These are phyloP conservation scores for Cicer judaicum DNA, from an alignment of 306 rosid species.

Conservation along the genomic window DNA sequence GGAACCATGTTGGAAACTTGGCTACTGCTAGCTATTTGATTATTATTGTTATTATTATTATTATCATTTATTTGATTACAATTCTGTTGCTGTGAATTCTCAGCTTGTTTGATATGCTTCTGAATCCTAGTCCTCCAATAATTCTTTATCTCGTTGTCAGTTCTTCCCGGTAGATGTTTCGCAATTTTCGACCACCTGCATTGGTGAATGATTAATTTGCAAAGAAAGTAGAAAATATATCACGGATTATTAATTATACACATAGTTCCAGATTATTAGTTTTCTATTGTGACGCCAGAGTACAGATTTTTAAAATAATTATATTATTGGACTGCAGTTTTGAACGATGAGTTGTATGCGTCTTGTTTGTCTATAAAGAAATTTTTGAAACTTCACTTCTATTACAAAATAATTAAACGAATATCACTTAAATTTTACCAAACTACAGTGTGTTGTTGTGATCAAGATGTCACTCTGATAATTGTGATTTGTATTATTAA, in stretches of 20 bases:
- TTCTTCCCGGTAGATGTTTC: constrained; percentile 69
- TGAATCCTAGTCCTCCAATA: constrained; percentile 94
- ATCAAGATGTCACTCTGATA: too few species aligned
- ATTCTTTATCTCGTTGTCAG: constrained; percentile 67
- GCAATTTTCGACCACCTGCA: constrained; percentile 95
- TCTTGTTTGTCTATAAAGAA: not conserved
- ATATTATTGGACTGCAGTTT: too few species aligned
- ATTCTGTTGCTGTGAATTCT: constrained; percentile 39
- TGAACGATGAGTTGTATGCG: too few species aligned
- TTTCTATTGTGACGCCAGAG: too few species aligned
- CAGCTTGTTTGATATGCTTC: constrained; percentile 79
- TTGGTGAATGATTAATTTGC: constrained; percentile 32
- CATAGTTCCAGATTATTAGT: too few species aligned
- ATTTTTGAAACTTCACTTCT: not conserved
- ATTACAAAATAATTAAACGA: too few species aligned
- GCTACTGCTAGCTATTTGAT: constrained; percentile 13
- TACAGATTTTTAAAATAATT: too few species aligned
- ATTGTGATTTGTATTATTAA: not conserved
- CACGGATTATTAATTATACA: not conserved
- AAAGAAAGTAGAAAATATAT: not conserved
- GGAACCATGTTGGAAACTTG: not conserved
- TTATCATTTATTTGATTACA: constrained; percentile 11
- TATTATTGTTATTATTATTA: not conserved
- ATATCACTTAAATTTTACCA: too few species aligned
- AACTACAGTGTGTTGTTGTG: too few species aligned